Percentiles rank a stretch among this genome's conserved stretches.
These are phyloP conservation scores for Styphnolobium japonicum DNA, from an alignment of 306 rosid genomes.

Conservation along the genomic window DNA sequence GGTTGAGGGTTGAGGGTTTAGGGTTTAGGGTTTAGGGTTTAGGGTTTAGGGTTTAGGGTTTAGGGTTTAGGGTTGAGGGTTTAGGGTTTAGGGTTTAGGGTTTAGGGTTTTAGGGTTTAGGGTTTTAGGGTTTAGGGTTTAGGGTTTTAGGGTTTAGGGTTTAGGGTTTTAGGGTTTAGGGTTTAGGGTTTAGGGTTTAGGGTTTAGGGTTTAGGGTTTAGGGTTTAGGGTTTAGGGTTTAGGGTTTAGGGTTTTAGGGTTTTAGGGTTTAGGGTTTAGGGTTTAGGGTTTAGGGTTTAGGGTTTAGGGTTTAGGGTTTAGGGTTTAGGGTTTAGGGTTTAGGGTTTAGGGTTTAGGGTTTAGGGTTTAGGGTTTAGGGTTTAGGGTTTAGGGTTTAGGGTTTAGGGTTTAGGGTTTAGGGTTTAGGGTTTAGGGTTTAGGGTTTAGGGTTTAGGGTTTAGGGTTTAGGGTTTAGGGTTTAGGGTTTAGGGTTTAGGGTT, in stretches of 20 bases:
- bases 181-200: not conserved
- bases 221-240: constrained; percentile 1
- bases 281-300: not conserved
- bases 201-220: not conserved
- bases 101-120: constrained; percentile 6
- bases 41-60: constrained; percentile 19
- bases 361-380: not conserved
- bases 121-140: not conserved
- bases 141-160: constrained; percentile 8
- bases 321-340: constrained; percentile 11
- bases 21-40: constrained; percentile 3
- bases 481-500: constrained; percentile 10
- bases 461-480: constrained; percentile 12
- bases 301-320: not conserved
- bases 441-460: constrained; percentile 8
- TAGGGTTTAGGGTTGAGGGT: not conserved
- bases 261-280: constrained; percentile 8
- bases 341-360: not conserved
- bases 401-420: constrained; percentile 5
- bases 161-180: not conserved
- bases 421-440: constrained; percentile 6
- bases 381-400: constrained; percentile 8
- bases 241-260: constrained; percentile 5
- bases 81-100: not conserved
- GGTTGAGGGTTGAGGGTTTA: constrained; percentile 1